These are phyloP conservation scores for Medicago ruthenica DNA, from an alignment of 306 rosid genomes.

Conservation along the genomic window DNA sequence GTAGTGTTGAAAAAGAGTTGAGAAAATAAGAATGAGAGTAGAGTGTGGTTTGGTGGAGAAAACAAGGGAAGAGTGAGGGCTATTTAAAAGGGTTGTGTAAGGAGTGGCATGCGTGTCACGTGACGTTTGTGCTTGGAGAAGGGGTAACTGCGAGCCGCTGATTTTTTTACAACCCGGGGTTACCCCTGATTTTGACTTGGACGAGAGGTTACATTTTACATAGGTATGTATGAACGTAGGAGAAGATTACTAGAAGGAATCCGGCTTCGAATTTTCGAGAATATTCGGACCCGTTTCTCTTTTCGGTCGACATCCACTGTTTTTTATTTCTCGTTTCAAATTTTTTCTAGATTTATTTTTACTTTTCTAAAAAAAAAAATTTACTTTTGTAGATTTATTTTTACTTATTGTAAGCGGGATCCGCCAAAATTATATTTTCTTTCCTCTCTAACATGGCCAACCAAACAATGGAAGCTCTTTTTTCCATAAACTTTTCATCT, in stretches of 20 bases:
- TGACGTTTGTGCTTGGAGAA: slow-evolving; percentile 39
- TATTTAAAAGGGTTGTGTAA: slow-evolving; percentile 33
- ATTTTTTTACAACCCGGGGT: slow-evolving; percentile 27
- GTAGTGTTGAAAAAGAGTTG: neutral
- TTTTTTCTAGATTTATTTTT: too few relatives aligned
- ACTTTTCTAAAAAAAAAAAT: too few relatives aligned
- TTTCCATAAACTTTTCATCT: too few relatives aligned
- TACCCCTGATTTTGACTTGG: slow-evolving; percentile 42
- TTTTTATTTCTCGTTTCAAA: too few relatives aligned
- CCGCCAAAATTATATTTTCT: too few relatives aligned
- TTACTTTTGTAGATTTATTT: too few relatives aligned
- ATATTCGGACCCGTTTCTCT: too few relatives aligned
- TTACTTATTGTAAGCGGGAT: too few relatives aligned
- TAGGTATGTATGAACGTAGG: neutral
- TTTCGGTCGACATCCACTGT: too few relatives aligned
- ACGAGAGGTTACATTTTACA: neutral
- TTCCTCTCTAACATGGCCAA: too few relatives aligned
- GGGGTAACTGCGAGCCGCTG: slow-evolving; percentile 46
- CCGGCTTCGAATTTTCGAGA: too few relatives aligned
- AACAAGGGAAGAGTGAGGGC: neutral
- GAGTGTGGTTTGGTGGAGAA: slow-evolving; percentile 34
- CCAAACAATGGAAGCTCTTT: too few relatives aligned
- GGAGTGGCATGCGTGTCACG: slow-evolving; percentile 40
- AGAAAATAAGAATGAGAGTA: neutral
- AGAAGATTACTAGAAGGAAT: neutral